Evolutionary conservation across 768 basidiomycete genomes (phyloP), one percentile per base, ranked within the genome.

Genomic region (Auricularia heimuer): DNA sequence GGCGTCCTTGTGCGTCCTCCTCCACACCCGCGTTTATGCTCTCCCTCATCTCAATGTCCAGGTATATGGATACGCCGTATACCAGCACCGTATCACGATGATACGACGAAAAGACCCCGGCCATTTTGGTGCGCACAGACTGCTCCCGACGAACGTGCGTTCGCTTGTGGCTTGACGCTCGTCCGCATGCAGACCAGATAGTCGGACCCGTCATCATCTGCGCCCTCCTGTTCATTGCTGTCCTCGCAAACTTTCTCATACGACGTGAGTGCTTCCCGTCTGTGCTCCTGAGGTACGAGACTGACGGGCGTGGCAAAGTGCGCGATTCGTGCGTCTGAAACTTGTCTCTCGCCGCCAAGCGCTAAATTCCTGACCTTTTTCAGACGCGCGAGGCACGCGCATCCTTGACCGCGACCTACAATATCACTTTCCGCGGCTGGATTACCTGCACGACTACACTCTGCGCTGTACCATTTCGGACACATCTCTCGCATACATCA

Each of bases 51-150:
- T 42, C 39, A 21, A 34, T 37, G 11, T 21, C 3, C 64, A 95
- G 89, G 73, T 92, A 2, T 99, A 98, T 73, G 93, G 90, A 0
- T 97, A 90, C 75, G 76, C 75, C 1, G 75, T 98, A 54, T 98
- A 96, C 72, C 92, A 98, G 73, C 82, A 86, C 66, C 85, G 97
- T 56, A 85, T 98, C 63, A 88, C 88, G 60, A 88, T 94, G 86
- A 98, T 99, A 67, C 88, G 90, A 12, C 84, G 87, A 67, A 81
- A 95, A 60, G 90, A 94, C 75, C 88, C 93, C 34, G 90, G 92
- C 0, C 86, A 90, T 70, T 97, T 97, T 69, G 94, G 94, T 97
- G 64, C 54, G 80, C 75, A 34, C 29, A 24, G 61, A 39, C 39
- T 42, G 62, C 58, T 66, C 39, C 42, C n/a, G 69, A 67, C 16